Percentiles rank a stretch among this genome's conserved stretches.
Evolutionary conservation across 1,284 basidiomycete genomes (phyloP).

Genomic region (Gymnopus androsaceus): DNA sequence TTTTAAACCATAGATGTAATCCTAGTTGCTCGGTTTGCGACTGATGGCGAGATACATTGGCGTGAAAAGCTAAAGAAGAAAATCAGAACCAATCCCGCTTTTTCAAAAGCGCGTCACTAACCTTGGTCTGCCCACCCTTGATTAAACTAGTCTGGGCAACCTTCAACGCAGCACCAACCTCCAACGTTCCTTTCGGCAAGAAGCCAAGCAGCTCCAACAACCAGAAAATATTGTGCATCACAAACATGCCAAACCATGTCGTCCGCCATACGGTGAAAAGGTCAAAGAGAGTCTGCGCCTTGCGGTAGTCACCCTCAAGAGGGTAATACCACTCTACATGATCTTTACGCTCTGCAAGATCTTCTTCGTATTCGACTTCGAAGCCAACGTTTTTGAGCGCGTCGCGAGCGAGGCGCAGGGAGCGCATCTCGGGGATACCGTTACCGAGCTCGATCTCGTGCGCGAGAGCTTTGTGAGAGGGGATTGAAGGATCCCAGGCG

Average conservation of each 20-base stretch:
- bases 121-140: slow-evolving; percentile 80
- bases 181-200: slow-evolving; percentile 90
- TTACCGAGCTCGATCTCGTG: slow-evolving; percentile 93
- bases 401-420: slow-evolving; percentile 69
- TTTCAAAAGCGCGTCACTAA: neutral
- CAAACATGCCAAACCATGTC: slow-evolving; percentile 83
- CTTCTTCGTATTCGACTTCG: slow-evolving; percentile 89
- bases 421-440: slow-evolving; percentile 97
- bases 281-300: slow-evolving; percentile 95
- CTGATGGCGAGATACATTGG: slow-evolving; percentile 5
- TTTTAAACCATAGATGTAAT: too few species aligned
- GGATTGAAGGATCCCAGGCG: slow-evolving; percentile 84
- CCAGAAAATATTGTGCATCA: slow-evolving; percentile 84
- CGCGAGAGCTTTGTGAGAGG: slow-evolving; percentile 89
- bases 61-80: neutral
- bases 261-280: slow-evolving; percentile 87
- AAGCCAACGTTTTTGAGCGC: slow-evolving; percentile 89
- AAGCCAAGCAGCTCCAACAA: slow-evolving; percentile 79
- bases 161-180: slow-evolving; percentile 90
- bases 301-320: slow-evolving; percentile 88
- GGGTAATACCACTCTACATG: slow-evolving; percentile 94
- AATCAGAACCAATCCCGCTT: neutral
- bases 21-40: too few species aligned
- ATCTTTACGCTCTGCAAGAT: slow-evolving; percentile 87
- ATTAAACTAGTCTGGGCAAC: slow-evolving; percentile 82